Base-by-base conservation (phyloP, 2,329 filamentous ascomycete species). In the Boeremia lycopersici region DNA sequence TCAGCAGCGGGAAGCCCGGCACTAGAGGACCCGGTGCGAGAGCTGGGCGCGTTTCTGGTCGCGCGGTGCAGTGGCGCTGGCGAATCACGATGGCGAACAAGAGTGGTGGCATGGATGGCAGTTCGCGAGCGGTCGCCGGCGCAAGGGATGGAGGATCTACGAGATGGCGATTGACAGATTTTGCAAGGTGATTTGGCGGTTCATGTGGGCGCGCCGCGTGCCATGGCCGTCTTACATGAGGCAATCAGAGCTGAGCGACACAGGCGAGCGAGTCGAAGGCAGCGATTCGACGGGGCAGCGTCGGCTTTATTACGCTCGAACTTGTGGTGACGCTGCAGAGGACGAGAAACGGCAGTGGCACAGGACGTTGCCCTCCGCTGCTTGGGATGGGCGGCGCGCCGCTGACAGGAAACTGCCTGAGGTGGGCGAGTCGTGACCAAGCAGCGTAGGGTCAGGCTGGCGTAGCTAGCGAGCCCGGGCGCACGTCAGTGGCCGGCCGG, bases 331-430 rank as follows among this genome's bases (percentile, higher is more conserved):
- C 13, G 44, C 26, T 43, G 50, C 50, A 44, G 45, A 19, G 33
- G 13, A 34, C 34, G n/a, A 57, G 17, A 42, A 55, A 53, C 45
- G 48, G 54, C 31, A 52, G 59, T 59, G 64, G 57, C 53, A 60
- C 58, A 59, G 60, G 57, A 62, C 54, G 58, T 57, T 62, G 55
- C 35, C 41, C 63, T 57, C 56, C 53, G 62, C 55, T 41, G 23
- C 17, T 33, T 41, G 48, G 38, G 33, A 44, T 56, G 53, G 40
- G 48, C 59, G 50, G 50, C 59, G 59, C 57, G 62, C 62, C 57
- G 68, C 67, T 68, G 68, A 70, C 61, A 57, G 62, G 63, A 57
- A 47, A 55, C 41, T 59, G 61, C 57, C 59, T 69, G 61, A 65
- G 60, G 59, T 62, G 57, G 62, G 48, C 69, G 68, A 72, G 65